A percentile compares a stretch with the other conserved stretches of the same genome.
These are phyloP conservation scores for Beta vulgaris DNA, from an alignment of 148 eudicot species.

Conservation along the genomic window DNA sequence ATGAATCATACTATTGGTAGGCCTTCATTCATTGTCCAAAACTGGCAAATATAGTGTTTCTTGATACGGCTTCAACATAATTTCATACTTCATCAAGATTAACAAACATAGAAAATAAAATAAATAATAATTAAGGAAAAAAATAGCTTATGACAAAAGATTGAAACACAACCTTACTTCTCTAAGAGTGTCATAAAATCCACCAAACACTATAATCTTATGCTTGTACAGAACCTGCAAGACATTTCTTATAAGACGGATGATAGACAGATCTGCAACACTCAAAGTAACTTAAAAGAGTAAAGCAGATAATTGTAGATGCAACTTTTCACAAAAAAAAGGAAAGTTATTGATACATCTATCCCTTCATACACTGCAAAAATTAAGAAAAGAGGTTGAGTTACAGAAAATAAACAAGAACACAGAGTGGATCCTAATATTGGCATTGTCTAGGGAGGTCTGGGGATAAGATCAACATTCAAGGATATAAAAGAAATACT, in stretches of 20 bases:
- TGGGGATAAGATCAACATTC: neutral
- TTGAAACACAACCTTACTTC: conserved; percentile 81
- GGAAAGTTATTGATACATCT: neutral
- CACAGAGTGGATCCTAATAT: neutral
- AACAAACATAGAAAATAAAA: conserved; percentile 1
- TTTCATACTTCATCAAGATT: conserved; percentile 7
- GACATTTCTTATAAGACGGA: conserved; percentile 1
- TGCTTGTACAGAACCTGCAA: conserved; percentile 95
- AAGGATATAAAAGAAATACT: neutral
- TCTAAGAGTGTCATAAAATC: conserved; percentile 96
- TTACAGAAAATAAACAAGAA: neutral
- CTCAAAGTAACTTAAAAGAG: neutral
- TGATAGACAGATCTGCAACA: neutral
- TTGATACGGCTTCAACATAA: neutral
- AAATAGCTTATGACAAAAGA: no score
- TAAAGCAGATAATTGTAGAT: neutral
- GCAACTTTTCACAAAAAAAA: neutral
- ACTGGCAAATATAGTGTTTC: neutral
- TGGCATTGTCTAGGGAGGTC: neutral
- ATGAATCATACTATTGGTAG: no score
- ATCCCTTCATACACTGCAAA: neutral
- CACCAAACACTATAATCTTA: conserved; percentile 94
- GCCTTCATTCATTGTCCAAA: no score
- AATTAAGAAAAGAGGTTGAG: neutral
- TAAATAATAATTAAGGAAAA: neutral